Percentiles rank a stretch among this genome's conserved stretches.
These are phyloP conservation scores for Fusarium hainanense DNA, from an alignment of 2,329 filamentous ascomycete species.

Conservation along the genomic window DNA sequence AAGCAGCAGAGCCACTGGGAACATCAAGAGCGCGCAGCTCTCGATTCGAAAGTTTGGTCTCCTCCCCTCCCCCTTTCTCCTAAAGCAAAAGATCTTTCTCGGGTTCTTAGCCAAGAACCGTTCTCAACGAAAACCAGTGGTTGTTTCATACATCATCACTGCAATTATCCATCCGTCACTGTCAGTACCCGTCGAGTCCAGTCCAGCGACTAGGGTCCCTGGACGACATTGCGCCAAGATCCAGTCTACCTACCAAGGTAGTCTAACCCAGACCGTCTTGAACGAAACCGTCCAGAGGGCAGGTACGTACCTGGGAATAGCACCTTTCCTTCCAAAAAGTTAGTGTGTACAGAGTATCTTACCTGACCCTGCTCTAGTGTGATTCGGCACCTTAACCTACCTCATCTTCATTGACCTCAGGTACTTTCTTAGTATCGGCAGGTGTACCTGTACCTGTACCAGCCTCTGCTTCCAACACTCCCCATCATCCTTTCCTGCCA, in stretches of 20 bases:
- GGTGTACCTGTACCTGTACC: not conserved
- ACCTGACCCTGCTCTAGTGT: conserved; percentile 16
- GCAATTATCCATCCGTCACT: not conserved
- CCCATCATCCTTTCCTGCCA: not conserved
- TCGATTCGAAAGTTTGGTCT: not conserved
- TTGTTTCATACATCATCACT: not conserved
- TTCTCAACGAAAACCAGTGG: not conserved
- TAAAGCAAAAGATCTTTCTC: not conserved
- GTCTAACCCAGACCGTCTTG: conserved; percentile 33
- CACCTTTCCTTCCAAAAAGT: conserved; percentile 1
- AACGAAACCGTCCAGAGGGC: conserved; percentile 29
- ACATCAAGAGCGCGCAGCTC: not conserved
- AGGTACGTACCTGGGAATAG: conserved; percentile 26
- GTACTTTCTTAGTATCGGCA: conserved; percentile 16
- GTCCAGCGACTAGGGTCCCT: conserved; percentile 20
- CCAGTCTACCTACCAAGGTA: too few species aligned
- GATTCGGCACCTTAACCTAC: conserved; percentile 26
- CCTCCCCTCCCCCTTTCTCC: not conserved
- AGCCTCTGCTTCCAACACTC: conserved; percentile 3
- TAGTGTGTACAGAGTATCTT: conserved; percentile 6
- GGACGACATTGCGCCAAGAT: conserved; percentile 27
- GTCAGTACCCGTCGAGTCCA: not conserved
- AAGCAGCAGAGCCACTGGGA: not conserved
- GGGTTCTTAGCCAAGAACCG: not conserved
- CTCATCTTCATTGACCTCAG: conserved; percentile 10